Conservation (phyloP, 257 asterid genomes). For the Echium plantagineum region DNA sequence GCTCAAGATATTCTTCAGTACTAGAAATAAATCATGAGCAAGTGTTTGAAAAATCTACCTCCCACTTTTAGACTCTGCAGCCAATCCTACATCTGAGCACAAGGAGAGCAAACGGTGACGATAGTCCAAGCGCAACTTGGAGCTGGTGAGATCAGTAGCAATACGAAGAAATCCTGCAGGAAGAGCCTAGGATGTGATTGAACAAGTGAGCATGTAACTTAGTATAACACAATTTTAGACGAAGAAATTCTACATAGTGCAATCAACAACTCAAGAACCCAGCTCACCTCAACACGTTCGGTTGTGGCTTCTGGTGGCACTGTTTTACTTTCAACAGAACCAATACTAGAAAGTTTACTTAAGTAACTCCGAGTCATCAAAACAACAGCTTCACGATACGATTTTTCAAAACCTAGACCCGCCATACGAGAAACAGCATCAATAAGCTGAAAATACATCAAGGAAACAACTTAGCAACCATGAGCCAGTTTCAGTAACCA, state of each 20-base stretch:
- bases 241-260: constrained; percentile 14
- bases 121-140: constrained; percentile 81
- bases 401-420: constrained; percentile 92
- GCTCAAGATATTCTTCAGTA: constrained; percentile 13
- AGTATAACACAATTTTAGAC: constrained; percentile 13
- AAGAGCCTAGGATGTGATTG: constrained; percentile 86
- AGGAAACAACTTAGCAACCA: constrained; percentile 41
- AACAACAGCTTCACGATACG: constrained; percentile 96
- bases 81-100: constrained; percentile 99
- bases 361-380: constrained; percentile 85
- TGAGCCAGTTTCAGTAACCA: constrained; percentile 12
- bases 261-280: constrained; percentile 11
- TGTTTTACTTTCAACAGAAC: constrained; percentile 82
- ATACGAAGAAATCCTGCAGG: constrained; percentile 95
- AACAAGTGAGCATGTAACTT: constrained; percentile 62
- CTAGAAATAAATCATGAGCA: constrained; percentile 8
- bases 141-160: constrained; percentile 58
- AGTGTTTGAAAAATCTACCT: constrained; percentile 35
- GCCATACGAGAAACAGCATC: constrained; percentile 99
- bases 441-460: constrained; percentile 92
- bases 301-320: constrained; percentile 82
- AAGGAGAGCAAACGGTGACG: constrained; percentile 93
- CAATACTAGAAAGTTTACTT: constrained; percentile 74
- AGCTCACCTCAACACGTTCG: constrained; percentile 89
- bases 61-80: constrained; percentile 93